Evolutionary conservation across 495 filamentous ascomycete species (phyloP).

Genomic region (Trichoderma gamsii): DNA sequence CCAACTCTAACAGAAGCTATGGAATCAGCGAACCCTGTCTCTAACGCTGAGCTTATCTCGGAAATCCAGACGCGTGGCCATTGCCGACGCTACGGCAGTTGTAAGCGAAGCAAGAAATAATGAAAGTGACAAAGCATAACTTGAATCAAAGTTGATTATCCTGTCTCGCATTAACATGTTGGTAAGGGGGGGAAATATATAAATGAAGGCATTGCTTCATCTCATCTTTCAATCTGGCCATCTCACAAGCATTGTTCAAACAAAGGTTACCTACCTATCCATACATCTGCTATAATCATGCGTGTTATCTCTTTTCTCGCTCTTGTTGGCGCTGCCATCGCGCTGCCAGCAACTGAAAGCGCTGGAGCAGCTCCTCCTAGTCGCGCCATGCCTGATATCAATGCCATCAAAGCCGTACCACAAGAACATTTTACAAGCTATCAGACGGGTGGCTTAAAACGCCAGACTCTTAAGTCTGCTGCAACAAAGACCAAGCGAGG

Average conservation of each 20-base stretch:
- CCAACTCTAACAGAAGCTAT: neutral
- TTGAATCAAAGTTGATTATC: neutral
- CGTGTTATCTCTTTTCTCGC: neutral
- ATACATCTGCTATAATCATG: neutral
- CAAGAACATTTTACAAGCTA: neutral
- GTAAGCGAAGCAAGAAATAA: neutral
- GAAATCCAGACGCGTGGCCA: neutral
- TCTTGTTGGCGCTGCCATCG: neutral
- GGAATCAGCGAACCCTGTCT: neutral
- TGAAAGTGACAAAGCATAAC: neutral
- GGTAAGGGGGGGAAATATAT: neutral
- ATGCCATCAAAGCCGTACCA: neutral
- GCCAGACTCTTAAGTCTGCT: neutral
- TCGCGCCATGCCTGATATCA: neutral
- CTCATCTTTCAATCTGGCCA: neutral
- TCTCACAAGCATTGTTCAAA: neutral
- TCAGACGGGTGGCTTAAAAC: neutral
- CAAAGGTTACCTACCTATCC: neutral
- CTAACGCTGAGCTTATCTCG: neutral
- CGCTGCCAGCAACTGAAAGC: neutral
- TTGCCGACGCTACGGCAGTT: neutral
- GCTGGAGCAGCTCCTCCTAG: neutral
- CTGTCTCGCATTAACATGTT: neutral
- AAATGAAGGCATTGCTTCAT: neutral
- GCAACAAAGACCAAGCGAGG: constrained; percentile 10